Evolutionary conservation across 225 moss, liverwort and hornwort genomes (phyloP).

Genomic region (Asterella californica): DNA sequence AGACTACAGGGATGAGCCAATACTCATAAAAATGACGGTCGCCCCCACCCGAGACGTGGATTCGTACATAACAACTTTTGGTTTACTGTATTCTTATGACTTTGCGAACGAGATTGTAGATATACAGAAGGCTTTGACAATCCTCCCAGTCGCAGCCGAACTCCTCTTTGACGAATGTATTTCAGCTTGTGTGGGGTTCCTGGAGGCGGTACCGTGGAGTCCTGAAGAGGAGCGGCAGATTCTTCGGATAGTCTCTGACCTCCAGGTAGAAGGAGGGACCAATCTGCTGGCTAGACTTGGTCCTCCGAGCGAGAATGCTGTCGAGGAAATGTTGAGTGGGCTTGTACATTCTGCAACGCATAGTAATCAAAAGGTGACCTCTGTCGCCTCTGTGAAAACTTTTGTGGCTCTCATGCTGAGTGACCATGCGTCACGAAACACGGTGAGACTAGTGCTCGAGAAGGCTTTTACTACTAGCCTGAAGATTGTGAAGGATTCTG

Average conservation of each 20-base stretch:
- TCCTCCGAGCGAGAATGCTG: conserved; percentile 56
- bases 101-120: conserved; percentile 54
- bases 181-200: conserved; percentile 56
- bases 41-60: conserved; percentile 32
- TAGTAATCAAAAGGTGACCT: conserved; percentile 61
- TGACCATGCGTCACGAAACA: conserved; percentile 72
- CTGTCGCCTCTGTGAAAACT: conserved; percentile 63
- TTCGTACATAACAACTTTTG: conserved; percentile 57
- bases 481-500: conserved; percentile 78
- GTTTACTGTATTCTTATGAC: conserved; percentile 66
- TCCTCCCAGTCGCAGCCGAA: conserved; percentile 76
- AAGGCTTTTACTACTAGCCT: conserved; percentile 68
- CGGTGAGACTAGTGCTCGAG: conserved; percentile 68
- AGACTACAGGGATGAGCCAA: conserved; percentile 22
- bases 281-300: conserved; percentile 65
- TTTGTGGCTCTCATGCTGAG: conserved; percentile 75
- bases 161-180: conserved; percentile 80
- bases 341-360: conserved; percentile 76
- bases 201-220: conserved; percentile 87
- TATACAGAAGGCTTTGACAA: conserved; percentile 55
- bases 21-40: conserved; percentile 55
- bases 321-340: conserved; percentile 41
- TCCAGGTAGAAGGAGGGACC: conserved; percentile 72
- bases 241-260: conserved; percentile 60
- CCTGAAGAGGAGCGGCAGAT: conserved; percentile 68